phyloP scores from a whole-genome alignment of 345 rosid genomes.

The Populus tremula region DNA sequence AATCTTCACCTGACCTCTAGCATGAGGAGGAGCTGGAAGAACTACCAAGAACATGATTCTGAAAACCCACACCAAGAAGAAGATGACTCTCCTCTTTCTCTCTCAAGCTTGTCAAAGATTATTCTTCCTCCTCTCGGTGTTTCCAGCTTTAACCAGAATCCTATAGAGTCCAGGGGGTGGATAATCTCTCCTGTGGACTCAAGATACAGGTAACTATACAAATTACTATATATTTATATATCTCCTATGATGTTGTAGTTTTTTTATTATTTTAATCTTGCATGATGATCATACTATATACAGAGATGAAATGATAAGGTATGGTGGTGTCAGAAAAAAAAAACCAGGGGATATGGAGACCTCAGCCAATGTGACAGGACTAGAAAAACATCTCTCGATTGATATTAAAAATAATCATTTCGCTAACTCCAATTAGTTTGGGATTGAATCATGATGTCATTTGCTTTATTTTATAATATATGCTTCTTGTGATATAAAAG shows the following conservation, averaged over 20 bases:
- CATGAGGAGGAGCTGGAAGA: conserved; percentile 13
- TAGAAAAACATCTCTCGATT: too few species aligned
- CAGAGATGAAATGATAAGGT: too few species aligned
- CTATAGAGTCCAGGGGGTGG: conserved; percentile 47
- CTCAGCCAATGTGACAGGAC: too few species aligned
- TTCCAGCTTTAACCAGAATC: conserved; percentile 52
- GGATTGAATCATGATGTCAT: too few species aligned
- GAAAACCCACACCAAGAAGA: background rate
- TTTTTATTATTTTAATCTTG: background rate
- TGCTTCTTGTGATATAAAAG: too few species aligned
- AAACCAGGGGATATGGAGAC: too few species aligned
- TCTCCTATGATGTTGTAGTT: background rate
- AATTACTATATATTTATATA: too few species aligned
- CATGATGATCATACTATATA: background rate
- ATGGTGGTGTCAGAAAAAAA: too few species aligned
- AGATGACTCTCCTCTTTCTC: background rate
- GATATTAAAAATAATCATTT: too few species aligned
- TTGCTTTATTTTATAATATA: too few species aligned
- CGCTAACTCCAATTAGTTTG: too few species aligned
- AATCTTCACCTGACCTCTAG: background rate
- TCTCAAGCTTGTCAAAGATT: conserved; percentile 61
- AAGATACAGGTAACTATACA: conserved; percentile 58
- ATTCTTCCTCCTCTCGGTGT: conserved; percentile 91
- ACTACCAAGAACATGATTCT: background rate
- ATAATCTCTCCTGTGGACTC: conserved; percentile 78